Base-by-base conservation (phyloP, 495 filamentous ascomycete species). In the Elasticomyces elasticus region DNA sequence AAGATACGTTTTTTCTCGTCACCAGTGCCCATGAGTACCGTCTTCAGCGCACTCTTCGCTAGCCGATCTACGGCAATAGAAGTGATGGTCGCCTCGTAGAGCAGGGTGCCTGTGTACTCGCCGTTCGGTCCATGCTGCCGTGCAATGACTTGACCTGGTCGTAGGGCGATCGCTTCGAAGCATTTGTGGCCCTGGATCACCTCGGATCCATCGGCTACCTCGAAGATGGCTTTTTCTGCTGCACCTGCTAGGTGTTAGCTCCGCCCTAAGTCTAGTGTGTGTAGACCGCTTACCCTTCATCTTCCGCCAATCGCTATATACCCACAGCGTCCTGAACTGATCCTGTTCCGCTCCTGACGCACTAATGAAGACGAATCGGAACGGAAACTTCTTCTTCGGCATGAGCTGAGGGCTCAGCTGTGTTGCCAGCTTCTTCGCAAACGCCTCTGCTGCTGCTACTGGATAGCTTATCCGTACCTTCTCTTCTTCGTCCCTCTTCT, bases 321-420 rank as follows among this genome's bases (percentile, higher is more conserved):
- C 44, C 59, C 59, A 62, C 50, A 62, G 30, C 19, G 13, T 41
- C 22, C 54, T 24, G 43, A 51, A 54, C 50, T 57, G 55, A 51
- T 62, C 42, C 54, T 62, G 59, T 33, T 62, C 59, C 33, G 59
- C 59, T 4, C 59, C 54, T 33, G 35, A 54, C 19, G 17, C 51
- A 24, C 24, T 37, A 7, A 62, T 27, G 31, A 58, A 62, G 1
- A 62, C 23, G 38, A 62, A 62, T 19, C 59, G 1, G 45, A 62
- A 62, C 40, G 59, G 59, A 24, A 58, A 62, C 51, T 62, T 62
- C 35, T 45, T 58, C 33, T 27, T 58, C 37, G 59, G 59, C 54
- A 44, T 46, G 15, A 19, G n/a, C 5, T 58, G 33, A 7, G 59
- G 59, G 33, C 58, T 59, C 45, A 62, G 35, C 23, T 20, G 30